Evolutionary conservation across 108 stramenopile genomes (phyloP).

Genomic region (Cyclotella choctawhatcheeana): DNA sequence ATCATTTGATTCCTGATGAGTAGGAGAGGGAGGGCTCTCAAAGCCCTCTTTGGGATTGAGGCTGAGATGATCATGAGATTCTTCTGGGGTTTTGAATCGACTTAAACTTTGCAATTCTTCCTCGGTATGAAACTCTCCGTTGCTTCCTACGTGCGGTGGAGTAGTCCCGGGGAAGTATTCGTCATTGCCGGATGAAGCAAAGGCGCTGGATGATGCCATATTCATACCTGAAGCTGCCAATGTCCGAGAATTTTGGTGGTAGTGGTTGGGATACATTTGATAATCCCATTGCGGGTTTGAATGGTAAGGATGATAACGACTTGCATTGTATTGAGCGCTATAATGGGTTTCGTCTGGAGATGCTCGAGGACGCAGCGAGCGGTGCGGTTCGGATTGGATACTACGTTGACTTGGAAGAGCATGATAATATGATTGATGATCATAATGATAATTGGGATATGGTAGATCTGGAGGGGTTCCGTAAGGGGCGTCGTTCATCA

Average conservation of each 20-base stretch:
- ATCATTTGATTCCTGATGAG: background rate
- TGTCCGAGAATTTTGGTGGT: background rate
- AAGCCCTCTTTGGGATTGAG: slow-evolving; percentile 16
- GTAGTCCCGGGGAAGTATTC: slow-evolving; percentile 3
- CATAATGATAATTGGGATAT: background rate
- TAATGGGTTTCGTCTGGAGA: background rate
- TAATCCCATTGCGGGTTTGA: background rate
- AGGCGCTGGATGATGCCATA: no score
- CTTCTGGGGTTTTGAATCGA: background rate
- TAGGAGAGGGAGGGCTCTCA: background rate
- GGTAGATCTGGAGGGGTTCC: background rate
- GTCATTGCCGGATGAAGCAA: background rate
- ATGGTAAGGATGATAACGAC: background rate
- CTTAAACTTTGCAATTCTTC: background rate
- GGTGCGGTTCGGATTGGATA: background rate
- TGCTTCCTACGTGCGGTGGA: background rate
- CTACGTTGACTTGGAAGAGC: background rate
- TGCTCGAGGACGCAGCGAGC: background rate
- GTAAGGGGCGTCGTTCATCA: background rate
- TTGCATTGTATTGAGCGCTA: background rate
- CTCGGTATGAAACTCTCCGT: no score
- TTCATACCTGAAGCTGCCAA: background rate
- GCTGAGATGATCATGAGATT: background rate
- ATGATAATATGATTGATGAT: background rate
- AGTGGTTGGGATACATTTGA: background rate